A percentile compares a stretch with the other conserved stretches of the same genome.
Conservation (phyloP, 306 rosid genomes). For the Elaeagnus macrophylla region DNA sequence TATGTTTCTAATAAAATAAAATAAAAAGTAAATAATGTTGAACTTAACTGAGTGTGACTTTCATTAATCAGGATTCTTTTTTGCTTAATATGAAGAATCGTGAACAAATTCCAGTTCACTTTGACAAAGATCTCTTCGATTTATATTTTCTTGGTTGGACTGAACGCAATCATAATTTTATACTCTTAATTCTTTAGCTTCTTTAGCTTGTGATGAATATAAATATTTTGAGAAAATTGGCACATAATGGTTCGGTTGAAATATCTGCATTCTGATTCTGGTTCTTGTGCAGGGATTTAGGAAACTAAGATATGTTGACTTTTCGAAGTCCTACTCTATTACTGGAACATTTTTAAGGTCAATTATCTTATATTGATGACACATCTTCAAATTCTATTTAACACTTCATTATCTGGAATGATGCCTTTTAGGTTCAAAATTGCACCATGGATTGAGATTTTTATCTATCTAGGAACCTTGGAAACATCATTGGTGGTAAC, state of each 20-base stretch:
- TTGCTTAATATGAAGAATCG: too few relatives aligned
- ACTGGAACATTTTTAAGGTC: slow-evolving; percentile 87
- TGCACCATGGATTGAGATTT: neutral
- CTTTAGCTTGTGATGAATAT: neutral
- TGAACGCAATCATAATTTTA: too few relatives aligned
- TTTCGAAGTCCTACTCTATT: slow-evolving; percentile 92
- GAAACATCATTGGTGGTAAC: slow-evolving; percentile 56
- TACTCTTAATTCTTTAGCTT: too few relatives aligned
- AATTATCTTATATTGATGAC: slow-evolving; percentile 10
- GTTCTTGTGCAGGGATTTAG: slow-evolving; percentile 61
- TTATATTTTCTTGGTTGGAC: too few relatives aligned
- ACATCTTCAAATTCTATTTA: slow-evolving; percentile 8
- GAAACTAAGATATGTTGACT: slow-evolving; percentile 70
- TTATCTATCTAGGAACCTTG: slow-evolving; percentile 59
- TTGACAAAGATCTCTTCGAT: too few relatives aligned
- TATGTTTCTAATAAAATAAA: too few relatives aligned
- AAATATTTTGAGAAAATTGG: slow-evolving; percentile 1
- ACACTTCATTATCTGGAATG: neutral
- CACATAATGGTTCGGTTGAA: neutral
- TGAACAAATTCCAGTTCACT: too few relatives aligned
- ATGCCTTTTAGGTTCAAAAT: neutral
- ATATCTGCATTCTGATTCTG: neutral
- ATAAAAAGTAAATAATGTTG: too few relatives aligned
- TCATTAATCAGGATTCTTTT: too few relatives aligned
- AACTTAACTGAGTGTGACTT: too few relatives aligned